Evolutionary conservation across 169 alveolate species (phyloP).

Genomic region (Eimeria maxima): DNA sequence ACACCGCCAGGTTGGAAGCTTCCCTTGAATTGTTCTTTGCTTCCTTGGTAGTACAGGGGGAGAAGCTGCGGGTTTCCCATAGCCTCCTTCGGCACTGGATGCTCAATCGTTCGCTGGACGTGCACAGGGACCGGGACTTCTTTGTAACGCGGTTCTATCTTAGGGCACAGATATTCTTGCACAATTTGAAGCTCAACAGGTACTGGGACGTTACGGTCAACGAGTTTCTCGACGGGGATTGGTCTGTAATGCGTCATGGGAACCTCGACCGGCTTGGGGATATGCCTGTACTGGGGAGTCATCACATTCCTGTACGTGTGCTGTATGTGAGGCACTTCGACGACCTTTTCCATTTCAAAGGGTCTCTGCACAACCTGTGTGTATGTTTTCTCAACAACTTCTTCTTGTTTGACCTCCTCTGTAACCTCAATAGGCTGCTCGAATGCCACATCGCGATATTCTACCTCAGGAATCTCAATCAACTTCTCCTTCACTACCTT

Average conservation of each 20-base stretch:
- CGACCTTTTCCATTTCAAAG: constrained; percentile 90
- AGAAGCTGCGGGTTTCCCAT: constrained; percentile 86
- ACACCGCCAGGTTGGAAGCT: constrained; percentile 72
- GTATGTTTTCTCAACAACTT: constrained; percentile 73
- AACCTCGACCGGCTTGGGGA: constrained; percentile 96
- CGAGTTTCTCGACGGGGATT: constrained; percentile 93
- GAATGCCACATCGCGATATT: constrained; percentile 89
- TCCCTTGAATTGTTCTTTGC: constrained; percentile 76
- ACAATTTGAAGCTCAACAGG: constrained; percentile 95
- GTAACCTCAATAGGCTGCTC: constrained; percentile 82
- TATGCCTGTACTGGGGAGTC: constrained; percentile 95
- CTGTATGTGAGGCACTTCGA: constrained; percentile 95
- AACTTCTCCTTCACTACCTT: constrained; percentile 93
- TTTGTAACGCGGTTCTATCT: constrained; percentile 93
- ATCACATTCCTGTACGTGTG: constrained; percentile 93
- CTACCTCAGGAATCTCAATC: constrained; percentile 94
- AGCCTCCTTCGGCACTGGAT: constrained; percentile 93
- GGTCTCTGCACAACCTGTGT: constrained; percentile 75
- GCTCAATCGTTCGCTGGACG: constrained; percentile 95
- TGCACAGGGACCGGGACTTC: constrained; percentile 96
- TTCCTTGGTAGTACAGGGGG: constrained; percentile 84
- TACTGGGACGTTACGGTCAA: constrained; percentile 95
- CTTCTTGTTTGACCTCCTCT: constrained; percentile 70
- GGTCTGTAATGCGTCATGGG: constrained; percentile 95
- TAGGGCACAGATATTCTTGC: constrained; percentile 94